These are phyloP conservation scores for Cladosporium halotolerans DNA, from an alignment of 2,329 filamentous ascomycete genomes.

Conservation along the genomic window DNA sequence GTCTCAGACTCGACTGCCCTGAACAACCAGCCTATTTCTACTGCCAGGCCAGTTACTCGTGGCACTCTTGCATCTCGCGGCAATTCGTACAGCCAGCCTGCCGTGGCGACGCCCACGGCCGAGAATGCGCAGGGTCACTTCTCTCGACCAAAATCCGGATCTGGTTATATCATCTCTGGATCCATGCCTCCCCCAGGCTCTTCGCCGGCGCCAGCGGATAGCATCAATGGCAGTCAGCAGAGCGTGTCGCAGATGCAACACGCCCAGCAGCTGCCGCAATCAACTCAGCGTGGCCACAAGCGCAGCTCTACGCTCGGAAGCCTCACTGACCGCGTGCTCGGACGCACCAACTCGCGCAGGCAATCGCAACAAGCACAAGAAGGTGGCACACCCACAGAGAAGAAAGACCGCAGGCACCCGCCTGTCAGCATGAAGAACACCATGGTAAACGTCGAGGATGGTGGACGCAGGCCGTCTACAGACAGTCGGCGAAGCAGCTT, in stretches of 20 bases:
- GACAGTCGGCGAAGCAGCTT: conserved; percentile 46
- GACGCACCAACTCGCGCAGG: conserved; percentile 49
- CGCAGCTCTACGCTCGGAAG: conserved; percentile 50
- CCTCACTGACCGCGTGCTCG: conserved; percentile 77
- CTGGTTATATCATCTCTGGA: conserved; percentile 64
- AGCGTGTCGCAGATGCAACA: conserved; percentile 44
- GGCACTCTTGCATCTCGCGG: conserved; percentile 73
- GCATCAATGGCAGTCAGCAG: conserved; percentile 42
- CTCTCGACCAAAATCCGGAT: conserved; percentile 63
- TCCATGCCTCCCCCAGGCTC: conserved; percentile 42
- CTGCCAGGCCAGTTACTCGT: conserved; percentile 68
- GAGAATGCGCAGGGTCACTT: conserved; percentile 87
- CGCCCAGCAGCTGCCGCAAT: conserved; percentile 8
- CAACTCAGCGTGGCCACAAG: conserved; percentile 51
- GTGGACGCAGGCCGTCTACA: conserved; percentile 43
- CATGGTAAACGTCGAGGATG: conserved; percentile 52
- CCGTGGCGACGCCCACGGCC: conserved; percentile 76
- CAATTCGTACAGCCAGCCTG: conserved; percentile 78
- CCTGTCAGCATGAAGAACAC: conserved; percentile 83
- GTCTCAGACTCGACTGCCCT: conserved; percentile 41
- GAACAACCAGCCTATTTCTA: conserved; percentile 31
- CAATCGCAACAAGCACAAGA: conserved; percentile 33
- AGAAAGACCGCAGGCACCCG: conserved; percentile 70
- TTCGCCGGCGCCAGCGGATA: not conserved
- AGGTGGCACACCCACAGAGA: conserved; percentile 40